Percentiles rank a stretch among this genome's conserved stretches.
These are phyloP conservation scores for Auxenochlorella pyrenoidosa DNA, from an alignment of 139 green algal species.

Conservation along the genomic window DNA sequence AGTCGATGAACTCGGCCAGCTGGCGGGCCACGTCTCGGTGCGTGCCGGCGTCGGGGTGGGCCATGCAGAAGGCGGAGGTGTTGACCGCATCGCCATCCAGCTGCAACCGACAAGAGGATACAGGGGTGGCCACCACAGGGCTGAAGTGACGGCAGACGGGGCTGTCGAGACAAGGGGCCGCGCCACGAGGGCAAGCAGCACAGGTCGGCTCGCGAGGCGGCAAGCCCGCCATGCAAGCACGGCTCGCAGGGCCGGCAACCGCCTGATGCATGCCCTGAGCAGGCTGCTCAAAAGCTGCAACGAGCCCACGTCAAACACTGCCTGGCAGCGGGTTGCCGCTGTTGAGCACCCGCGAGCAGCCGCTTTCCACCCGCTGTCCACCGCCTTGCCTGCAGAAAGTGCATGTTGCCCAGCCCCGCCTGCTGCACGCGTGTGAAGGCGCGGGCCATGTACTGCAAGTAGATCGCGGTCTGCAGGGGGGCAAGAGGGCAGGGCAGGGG, in stretches of 20 bases:
- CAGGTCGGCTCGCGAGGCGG: too few species aligned
- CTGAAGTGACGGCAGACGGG: too few species aligned
- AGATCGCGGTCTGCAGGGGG: not conserved
- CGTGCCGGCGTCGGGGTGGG: not conserved
- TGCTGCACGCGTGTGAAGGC: not conserved
- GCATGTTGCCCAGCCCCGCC: not conserved
- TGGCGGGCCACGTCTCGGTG: not conserved
- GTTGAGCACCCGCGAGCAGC: not conserved
- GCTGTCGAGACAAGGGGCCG: too few species aligned
- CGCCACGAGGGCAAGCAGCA: too few species aligned
- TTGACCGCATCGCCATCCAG: not conserved
- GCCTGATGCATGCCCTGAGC: too few species aligned
- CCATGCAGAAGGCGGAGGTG: not conserved
- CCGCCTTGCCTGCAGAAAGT: not conserved
- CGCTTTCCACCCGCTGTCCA: not conserved
- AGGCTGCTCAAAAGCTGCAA: too few species aligned
- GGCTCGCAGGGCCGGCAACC: too few species aligned
- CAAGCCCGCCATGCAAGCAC: too few species aligned
- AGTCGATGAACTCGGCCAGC: not conserved
- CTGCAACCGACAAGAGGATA: not conserved
- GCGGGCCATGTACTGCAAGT: not conserved
- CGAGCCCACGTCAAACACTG: too few species aligned
- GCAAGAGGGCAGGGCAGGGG: not conserved
- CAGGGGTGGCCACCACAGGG: too few species aligned
- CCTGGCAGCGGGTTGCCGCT: too few species aligned